These are phyloP conservation scores for Backusella tarrabulga DNA, from an alignment of 192 early-diverging fungal species.

Conservation along the genomic window DNA sequence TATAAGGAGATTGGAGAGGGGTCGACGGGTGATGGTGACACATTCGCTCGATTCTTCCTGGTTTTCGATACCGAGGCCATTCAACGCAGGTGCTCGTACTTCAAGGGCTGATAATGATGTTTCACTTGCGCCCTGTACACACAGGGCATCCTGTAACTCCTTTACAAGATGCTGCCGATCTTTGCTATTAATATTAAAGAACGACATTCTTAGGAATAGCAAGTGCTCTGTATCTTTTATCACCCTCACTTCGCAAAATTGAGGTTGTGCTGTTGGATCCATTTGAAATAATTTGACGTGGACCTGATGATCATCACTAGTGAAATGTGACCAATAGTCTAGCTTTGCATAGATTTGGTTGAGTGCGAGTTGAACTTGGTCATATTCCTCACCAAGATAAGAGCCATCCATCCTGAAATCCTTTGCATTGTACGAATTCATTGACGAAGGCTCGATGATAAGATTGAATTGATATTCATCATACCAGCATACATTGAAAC, in stretches of 20 bases:
- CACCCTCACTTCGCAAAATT: slow-evolving; percentile 32
- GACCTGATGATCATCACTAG: slow-evolving; percentile 24
- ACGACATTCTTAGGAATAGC: slow-evolving; percentile 26
- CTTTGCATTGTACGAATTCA: neutral
- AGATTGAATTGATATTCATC: slow-evolving; percentile 45
- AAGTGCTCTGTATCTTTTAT: slow-evolving; percentile 26
- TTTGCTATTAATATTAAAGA: slow-evolving; percentile 29
- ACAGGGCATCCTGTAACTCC: slow-evolving; percentile 19
- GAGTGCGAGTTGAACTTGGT: neutral
- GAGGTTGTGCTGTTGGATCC: neutral
- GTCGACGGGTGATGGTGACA: slow-evolving; percentile 27
- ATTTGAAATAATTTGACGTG: slow-evolving; percentile 25
- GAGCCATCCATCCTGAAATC: neutral
- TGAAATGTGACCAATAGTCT: slow-evolving; percentile 17
- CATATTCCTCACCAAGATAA: slow-evolving; percentile 6
- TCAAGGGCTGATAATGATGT: neutral
- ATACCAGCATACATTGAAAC: slow-evolving; percentile 47
- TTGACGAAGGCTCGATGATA: slow-evolving; percentile 19
- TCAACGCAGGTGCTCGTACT: neutral
- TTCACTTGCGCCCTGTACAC: neutral
- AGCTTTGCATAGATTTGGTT: neutral
- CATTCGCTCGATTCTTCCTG: neutral
- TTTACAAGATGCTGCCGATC: slow-evolving; percentile 15
- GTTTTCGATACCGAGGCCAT: neutral
- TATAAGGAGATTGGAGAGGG: slow-evolving; percentile 44